Percentiles rank a stretch among this genome's conserved stretches.
These are phyloP conservation scores for Cladosporium sp. DNA, from an alignment of 2,329 filamentous ascomycete genomes.

Conservation along the genomic window DNA sequence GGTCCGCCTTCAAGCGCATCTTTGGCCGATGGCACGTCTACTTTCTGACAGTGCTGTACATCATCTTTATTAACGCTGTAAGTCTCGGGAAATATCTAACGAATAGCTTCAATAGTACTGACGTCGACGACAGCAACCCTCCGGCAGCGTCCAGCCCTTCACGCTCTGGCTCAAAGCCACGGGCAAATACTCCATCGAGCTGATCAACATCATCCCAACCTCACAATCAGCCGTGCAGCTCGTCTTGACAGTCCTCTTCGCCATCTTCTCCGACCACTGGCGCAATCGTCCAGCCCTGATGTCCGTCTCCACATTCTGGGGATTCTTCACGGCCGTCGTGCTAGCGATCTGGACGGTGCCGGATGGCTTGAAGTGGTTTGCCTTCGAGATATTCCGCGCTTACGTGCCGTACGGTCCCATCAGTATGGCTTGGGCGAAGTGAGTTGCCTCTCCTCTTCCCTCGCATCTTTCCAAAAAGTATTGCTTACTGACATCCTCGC, in stretches of 20 bases:
- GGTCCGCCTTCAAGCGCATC: slow-evolving; percentile 52
- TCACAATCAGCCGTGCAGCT: slow-evolving; percentile 52
- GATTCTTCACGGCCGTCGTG: slow-evolving; percentile 50
- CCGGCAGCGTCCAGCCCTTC: slow-evolving; percentile 11
- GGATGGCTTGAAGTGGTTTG: slow-evolving; percentile 29
- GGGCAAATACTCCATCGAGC: slow-evolving; percentile 42
- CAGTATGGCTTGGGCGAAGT: slow-evolving; percentile 37
- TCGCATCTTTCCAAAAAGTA: background rate
- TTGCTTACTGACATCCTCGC: background rate
- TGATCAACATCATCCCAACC: slow-evolving; percentile 56
- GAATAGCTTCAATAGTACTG: slow-evolving; percentile 12
- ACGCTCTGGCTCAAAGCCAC: slow-evolving; percentile 41
- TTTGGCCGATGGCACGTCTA: slow-evolving; percentile 64
- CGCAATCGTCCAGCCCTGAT: slow-evolving; percentile 59
- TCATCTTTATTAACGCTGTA: slow-evolving; percentile 59
- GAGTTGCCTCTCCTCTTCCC: background rate
- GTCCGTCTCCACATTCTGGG: slow-evolving; percentile 47
- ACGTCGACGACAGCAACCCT: background rate
- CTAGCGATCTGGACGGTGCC: slow-evolving; percentile 33
- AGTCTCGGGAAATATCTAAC: slow-evolving; percentile 21
- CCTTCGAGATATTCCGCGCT: slow-evolving; percentile 30
- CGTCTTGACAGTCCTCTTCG: slow-evolving; percentile 58
- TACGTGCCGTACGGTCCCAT: slow-evolving; percentile 32
- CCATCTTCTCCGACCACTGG: slow-evolving; percentile 61
- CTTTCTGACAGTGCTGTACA: slow-evolving; percentile 53